Percentiles rank a stretch among this genome's conserved stretches.
These are phyloP conservation scores for Datura wrightii DNA, from an alignment of 257 asterid species.

Conservation along the genomic window DNA sequence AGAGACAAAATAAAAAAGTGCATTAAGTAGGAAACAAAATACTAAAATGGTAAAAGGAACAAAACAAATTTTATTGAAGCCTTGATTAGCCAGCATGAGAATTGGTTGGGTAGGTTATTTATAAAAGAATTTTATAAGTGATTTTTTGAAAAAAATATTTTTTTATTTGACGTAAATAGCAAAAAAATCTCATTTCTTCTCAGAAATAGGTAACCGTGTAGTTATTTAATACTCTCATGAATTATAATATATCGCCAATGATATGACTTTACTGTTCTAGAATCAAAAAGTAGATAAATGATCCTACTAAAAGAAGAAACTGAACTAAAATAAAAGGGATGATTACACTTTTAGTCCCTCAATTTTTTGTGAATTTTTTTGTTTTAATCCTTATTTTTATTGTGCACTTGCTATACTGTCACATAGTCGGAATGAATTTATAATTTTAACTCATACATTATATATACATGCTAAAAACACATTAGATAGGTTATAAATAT, in stretches of 20 bases:
- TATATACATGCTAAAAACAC: no score
- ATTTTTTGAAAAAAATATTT: no score
- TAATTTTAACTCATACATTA: no score
- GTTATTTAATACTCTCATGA: background rate
- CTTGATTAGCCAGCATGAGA: background rate
- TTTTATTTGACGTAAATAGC: no score
- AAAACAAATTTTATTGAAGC: background rate
- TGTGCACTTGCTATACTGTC: no score
- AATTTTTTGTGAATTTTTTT: background rate
- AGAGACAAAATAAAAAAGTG: background rate
- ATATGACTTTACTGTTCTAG: slow-evolving; percentile 1
- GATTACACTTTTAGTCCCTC: background rate
- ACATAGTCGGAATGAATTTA: no score
- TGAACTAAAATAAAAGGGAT: background rate
- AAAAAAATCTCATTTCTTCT: no score
- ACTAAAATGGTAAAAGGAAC: background rate
- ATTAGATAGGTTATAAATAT: no score
- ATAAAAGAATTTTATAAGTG: no score
- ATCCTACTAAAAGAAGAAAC: background rate
- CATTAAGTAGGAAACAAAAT: background rate
- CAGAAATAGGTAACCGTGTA: background rate
- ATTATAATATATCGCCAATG: slow-evolving; percentile 1
- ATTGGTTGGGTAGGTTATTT: no score
- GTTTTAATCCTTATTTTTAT: background rate
- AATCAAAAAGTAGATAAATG: background rate